These are phyloP conservation scores for Sideroxylon spinosum DNA, from an alignment of 179 eudicot species.

Conservation along the genomic window DNA sequence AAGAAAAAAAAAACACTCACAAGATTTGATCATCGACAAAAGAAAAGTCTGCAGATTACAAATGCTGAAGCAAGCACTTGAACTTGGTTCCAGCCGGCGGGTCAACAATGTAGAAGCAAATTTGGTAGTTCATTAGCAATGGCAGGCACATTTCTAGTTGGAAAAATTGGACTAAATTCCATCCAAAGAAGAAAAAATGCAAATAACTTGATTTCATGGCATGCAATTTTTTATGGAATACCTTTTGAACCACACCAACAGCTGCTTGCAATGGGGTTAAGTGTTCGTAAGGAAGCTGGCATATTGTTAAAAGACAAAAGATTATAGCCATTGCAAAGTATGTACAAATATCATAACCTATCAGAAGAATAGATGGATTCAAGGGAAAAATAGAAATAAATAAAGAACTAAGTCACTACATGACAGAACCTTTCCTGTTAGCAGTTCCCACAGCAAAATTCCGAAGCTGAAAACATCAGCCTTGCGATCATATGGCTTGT, in stretches of 20 bases:
- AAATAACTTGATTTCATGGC: background rate
- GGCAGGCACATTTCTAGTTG: background rate
- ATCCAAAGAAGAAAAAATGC: background rate
- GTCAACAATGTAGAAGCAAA: background rate
- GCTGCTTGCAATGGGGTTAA: slow-evolving; percentile 57
- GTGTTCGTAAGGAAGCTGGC: slow-evolving; percentile 46
- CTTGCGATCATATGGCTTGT: slow-evolving; percentile 51
- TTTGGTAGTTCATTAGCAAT: background rate
- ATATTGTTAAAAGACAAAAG: slow-evolving; percentile 7
- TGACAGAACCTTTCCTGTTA: slow-evolving; percentile 51
- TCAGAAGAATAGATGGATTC: background rate
- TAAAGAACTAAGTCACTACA: background rate
- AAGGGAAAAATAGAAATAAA: background rate
- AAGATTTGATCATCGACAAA: background rate
- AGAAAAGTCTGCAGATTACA: background rate
- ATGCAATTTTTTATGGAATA: slow-evolving; percentile 14
- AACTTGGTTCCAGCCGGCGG: background rate
- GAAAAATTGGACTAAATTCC: background rate
- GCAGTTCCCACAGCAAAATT: slow-evolving; percentile 58
- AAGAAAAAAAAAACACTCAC: background rate
- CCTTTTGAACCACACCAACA: slow-evolving; percentile 51
- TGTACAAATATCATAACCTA: background rate
- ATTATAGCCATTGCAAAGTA: slow-evolving; percentile 5
- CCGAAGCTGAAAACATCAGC: slow-evolving; percentile 64
- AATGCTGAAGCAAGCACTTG: background rate